Evolutionary conservation across 177 flowering plant genomes (phyloP), one percentile per base, ranked within the genome.

Genomic region (Vitis hybrid): DNA sequence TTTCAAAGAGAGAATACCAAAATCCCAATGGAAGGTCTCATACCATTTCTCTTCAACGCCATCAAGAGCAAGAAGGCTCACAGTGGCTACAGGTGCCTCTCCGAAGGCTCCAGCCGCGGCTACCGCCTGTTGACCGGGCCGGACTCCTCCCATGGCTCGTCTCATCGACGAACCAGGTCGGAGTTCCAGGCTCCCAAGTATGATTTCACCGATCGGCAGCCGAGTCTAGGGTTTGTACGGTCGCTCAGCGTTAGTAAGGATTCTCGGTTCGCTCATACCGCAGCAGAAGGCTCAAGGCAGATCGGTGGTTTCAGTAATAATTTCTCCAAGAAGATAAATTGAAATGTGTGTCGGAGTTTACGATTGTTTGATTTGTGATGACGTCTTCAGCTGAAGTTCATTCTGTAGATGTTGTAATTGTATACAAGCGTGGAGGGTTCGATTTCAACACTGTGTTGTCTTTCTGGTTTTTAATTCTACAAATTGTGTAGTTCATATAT

Each of bases 21-120:
- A 54, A 53, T 53, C 16, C 5, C 15, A 15, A 83, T 83, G 84
- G 84, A 81, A 68, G 84, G 86, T 3, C 69, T 83, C 39, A 83
- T 83, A 52, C 81, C 84, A 49, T 79, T 39, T 61, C 80, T 83
- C 11, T 5, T 83, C 12, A 77, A 69, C 31, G 78, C 80, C 31
- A 59, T 81, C 26, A 79, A 76, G 79, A 83, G 81, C 56, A 73
- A 79, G 39, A 73, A 60, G 66, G 61, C 73, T 63, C 65, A 70
- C 12, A 53, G 75, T 45, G 57, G 67, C 51, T 78, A 66, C 65
- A 34, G 77, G 45, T 67, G 65, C 66, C 26, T 76, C 59, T 77
- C 84, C 14, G 74, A 56, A 5, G 74, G 71, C 45, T 84, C 85
- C 7, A 74, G 20, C 68, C 76, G 78, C 1, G 77, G 85, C 71